phyloP scores from a whole-genome alignment of 2,329 filamentous ascomycete species.

The Ramichloridium luteum region DNA sequence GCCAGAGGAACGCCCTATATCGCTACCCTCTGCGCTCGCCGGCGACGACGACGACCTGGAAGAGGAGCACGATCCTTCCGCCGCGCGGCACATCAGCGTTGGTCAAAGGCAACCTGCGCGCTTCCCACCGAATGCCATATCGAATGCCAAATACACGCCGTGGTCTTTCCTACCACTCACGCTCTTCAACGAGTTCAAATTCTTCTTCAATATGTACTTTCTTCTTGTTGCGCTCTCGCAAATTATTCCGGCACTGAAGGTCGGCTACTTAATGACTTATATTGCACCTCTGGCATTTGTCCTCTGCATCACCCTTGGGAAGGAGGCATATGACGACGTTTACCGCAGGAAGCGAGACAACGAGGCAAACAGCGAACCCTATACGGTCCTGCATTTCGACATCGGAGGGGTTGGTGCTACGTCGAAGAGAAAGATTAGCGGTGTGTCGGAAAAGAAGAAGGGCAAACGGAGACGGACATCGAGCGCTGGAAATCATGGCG shows the following conservation, averaged over 20 bases:
- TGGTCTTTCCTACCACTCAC: constrained; percentile 90
- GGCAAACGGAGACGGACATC: constrained; percentile 20
- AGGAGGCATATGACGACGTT: constrained; percentile 92
- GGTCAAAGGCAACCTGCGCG: constrained; percentile 60
- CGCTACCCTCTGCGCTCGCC: constrained; percentile 13
- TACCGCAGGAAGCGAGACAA: constrained; percentile 72
- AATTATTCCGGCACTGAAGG: constrained; percentile 74
- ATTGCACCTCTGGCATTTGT: constrained; percentile 88
- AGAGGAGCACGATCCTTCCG: constrained; percentile 45
- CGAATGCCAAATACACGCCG: constrained; percentile 94
- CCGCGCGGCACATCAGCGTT: constrained; percentile 63
- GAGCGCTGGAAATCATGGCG: constrained; percentile 29
- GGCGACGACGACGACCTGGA: constrained; percentile 29
- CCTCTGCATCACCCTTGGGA: constrained; percentile 79
- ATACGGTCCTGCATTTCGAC: constrained; percentile 63
- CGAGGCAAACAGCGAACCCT: constrained; percentile 88
- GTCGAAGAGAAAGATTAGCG: constrained; percentile 15
- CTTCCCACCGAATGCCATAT: constrained; percentile 83
- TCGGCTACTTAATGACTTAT: constrained; percentile 91
- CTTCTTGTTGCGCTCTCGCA: constrained; percentile 89
- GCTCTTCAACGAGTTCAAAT: constrained; percentile 96
- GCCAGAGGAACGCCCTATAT: constrained; percentile 13
- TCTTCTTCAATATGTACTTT: constrained; percentile 99
- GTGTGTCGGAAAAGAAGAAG: constrained; percentile 22
- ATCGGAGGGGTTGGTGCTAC: constrained; percentile 33